Evolutionary conservation across 2,329 filamentous ascomycete species (phyloP), one percentile per base, ranked within the genome.

Genomic region (Metarhizium robertsii): DNA sequence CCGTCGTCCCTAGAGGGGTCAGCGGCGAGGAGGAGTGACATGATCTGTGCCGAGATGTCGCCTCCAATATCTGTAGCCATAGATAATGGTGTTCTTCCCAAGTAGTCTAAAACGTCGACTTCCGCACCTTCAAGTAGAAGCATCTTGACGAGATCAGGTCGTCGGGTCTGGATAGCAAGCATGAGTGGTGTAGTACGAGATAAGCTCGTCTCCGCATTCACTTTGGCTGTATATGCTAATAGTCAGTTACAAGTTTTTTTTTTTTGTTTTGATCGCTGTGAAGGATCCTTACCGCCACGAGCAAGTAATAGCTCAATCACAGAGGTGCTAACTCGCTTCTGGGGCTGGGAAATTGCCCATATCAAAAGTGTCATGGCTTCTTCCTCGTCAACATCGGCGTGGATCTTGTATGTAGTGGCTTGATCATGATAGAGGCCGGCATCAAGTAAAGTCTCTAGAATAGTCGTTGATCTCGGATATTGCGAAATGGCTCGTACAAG

Each of bases 1-100:
- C 84, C 84, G 57, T 88, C 85, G 56, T 87, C 82, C 46, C 73
- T 75, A 2, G 79, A 75, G 1, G 81, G 79, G 20, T 80, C 79
- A 0, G 79, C 77, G 0, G 75, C 75, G 5, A 85, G 71, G 1
- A 87, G 66, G 53, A 74, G 75, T 2, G 73, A 70, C 77, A 83
- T 77, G 67, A 83, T 79, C 10, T 73, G 70, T 18, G 77, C 77
- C 0, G 78, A 75, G 13, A 80, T 59, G 0, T 82, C 76, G 14
- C 80, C 79, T 0, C 78, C 77, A 2, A 81, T 72, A 43, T 69
- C 72, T 2, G 82, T 83, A 1, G 81, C 83, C 72, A 84, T 78
- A 1, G 80, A 79, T 43, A 86, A 72, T 2, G 82, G 81, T 2
- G 81, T 84, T 55, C 78, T 80, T 10, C 80, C 81, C 38, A 73